Percentiles rank a stretch among this genome's conserved stretches.
Conservation (phyloP, 441 rosid species). For the Populus hybrid region DNA sequence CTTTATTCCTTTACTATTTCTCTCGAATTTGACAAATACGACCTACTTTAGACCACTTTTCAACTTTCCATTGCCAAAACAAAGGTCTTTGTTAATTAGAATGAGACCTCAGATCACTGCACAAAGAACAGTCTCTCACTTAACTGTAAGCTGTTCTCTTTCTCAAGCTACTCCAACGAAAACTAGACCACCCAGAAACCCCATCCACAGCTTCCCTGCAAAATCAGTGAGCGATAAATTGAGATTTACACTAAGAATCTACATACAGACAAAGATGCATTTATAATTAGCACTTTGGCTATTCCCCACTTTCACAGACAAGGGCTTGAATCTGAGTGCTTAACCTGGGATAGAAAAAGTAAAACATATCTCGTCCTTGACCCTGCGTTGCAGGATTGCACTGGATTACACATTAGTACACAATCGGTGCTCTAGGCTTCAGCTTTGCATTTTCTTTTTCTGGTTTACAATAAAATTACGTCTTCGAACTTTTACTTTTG, state of each 20-base stretch:
- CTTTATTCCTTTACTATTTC: background rate
- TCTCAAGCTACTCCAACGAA: slow-evolving; percentile 9
- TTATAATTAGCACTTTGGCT: background rate
- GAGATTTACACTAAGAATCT: background rate
- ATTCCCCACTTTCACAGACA: too few species aligned
- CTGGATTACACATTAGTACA: too few species aligned
- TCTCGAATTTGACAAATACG: background rate
- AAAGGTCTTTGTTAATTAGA: background rate
- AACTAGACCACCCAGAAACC: slow-evolving; percentile 12
- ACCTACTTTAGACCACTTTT: background rate
- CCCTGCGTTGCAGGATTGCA: too few species aligned
- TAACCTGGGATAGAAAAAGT: too few species aligned
- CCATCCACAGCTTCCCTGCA: slow-evolving; percentile 33
- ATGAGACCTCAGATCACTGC: background rate
- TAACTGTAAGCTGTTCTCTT: background rate
- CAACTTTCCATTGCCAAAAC: slow-evolving; percentile 6
- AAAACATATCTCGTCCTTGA: too few species aligned
- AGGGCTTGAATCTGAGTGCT: too few species aligned
- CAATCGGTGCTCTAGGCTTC: too few species aligned
- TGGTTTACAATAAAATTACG: background rate
- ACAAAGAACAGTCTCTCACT: background rate
- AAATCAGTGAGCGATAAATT: background rate
- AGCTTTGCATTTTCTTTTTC: background rate
- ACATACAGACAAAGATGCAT: too few species aligned
- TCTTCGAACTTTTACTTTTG: slow-evolving; percentile 1